These are phyloP conservation scores for Luffa aegyptiaca DNA, from an alignment of 306 rosid species.

Conservation along the genomic window DNA sequence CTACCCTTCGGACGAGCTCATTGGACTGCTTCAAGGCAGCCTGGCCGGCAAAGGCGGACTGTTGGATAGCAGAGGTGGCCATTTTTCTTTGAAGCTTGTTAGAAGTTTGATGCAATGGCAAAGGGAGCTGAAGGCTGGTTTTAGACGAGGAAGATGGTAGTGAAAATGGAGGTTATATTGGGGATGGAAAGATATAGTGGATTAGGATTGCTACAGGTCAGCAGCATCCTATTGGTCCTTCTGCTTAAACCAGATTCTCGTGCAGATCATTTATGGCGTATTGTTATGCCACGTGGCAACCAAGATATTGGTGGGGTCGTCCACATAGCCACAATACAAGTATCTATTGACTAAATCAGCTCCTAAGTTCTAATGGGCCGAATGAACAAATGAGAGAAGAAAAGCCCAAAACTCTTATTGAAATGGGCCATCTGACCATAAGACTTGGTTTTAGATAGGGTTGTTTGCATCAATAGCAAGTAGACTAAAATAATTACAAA, in stretches of 20 bases:
- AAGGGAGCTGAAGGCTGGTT: constrained; percentile 12
- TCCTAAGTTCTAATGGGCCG: not conserved
- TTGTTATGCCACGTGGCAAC: constrained; percentile 48
- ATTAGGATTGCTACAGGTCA: constrained; percentile 75
- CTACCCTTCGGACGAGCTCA: constrained; percentile 65
- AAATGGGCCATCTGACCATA: not conserved
- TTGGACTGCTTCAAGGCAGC: constrained; percentile 63
- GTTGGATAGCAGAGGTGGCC: constrained; percentile 86
- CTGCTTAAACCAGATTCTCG: constrained; percentile 41
- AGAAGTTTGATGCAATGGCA: not conserved
- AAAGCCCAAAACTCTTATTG: not conserved
- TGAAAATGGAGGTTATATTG: constrained; percentile 18
- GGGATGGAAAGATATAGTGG: constrained; percentile 44
- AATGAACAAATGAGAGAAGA: not conserved
- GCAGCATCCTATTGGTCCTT: constrained; percentile 57
- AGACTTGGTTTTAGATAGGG: too few relatives aligned
- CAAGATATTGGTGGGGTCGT: constrained; percentile 18
- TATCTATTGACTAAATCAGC: not conserved
- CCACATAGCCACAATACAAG: constrained; percentile 47
- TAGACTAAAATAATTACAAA: too few relatives aligned
- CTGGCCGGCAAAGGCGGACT: constrained; percentile 77
- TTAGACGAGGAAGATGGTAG: not conserved
- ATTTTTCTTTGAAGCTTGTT: constrained; percentile 24
- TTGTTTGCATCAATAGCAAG: too few relatives aligned
- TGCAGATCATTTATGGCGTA: constrained; percentile 23